Evolutionary conservation across 1,284 basidiomycete genomes (phyloP), one percentile per base, ranked within the genome.

Genomic region (Uromyces viciae-fabae): DNA sequence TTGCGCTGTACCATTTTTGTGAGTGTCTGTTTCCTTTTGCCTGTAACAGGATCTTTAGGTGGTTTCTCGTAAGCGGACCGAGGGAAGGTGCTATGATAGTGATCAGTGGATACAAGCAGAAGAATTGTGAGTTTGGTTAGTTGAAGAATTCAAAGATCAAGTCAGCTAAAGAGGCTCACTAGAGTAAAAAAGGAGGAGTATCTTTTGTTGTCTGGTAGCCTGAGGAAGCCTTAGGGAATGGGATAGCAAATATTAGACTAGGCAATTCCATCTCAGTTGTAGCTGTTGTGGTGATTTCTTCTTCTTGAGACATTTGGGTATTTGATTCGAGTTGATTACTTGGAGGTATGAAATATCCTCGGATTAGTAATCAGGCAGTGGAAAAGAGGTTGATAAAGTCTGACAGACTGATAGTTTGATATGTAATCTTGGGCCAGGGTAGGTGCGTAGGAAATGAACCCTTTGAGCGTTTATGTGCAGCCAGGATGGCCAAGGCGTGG

Each of bases 1-100:
- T 71, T 79, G 33, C 77, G 77, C 31, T 79, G 68, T 1, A 79
- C 52, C 43, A 72, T 79, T 49, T 79, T 79, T 36, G 72, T 42
- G 17, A 79, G 40, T 17, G 58, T 72, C 40, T 79, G 68, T 36
- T 79, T 79, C 43, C 54, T 25, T 60, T 79, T 79, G 0, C 77
- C 77, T n/a, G 62, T 76, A 5, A 75, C 62, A 1, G 68, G 66
- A 60, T 68, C 68, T 28, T 28, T 72, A 11, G 54, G 28, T 14
- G 77, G 77, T 28, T 72, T 72, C 49, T 72, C 49, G 64, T 79
- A 79, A 15, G 58, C 40, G 28, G 77, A 54, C n/a, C 77, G 52
- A 71, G 77, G 77, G 64, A 79, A 72, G 8, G 77, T 68, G 31
- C 77, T 79, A 25, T 14, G 49, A n/a, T n/a, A n/a, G 56, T 2